Conservation (phyloP, 2,329 filamentous ascomycete genomes). For the Aspergillus floridensis region DNA sequence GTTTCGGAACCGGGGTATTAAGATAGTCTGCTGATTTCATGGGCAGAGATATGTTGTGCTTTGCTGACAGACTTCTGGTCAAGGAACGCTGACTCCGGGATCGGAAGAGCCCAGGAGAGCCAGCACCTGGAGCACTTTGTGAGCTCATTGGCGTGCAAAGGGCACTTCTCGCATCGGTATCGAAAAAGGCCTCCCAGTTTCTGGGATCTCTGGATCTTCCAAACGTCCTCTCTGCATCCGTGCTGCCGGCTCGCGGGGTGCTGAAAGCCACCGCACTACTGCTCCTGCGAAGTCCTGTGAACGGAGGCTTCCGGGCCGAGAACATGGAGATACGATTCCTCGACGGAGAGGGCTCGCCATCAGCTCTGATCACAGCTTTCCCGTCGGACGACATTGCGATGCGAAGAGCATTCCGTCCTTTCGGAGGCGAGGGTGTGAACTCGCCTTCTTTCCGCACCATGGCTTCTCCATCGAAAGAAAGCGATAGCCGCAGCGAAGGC, state of each 20-base stretch:
- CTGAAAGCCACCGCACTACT: constrained; percentile 64
- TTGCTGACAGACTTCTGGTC: constrained; percentile 56
- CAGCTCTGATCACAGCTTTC: constrained; percentile 77
- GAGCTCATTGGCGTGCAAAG: constrained; percentile 78
- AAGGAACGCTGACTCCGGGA: constrained; percentile 61
- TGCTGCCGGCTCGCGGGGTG: constrained; percentile 56
- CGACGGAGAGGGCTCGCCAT: constrained; percentile 67
- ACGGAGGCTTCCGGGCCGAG: constrained; percentile 49
- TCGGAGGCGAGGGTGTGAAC: constrained; percentile 41
- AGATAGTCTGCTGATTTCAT: constrained; percentile 41
- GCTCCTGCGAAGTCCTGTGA: constrained; percentile 63
- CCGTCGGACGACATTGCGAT: constrained; percentile 84
- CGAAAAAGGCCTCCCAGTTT: constrained; percentile 88
- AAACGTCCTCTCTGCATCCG: constrained; percentile 51
- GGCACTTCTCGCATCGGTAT: constrained; percentile 74
- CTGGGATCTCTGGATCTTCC: constrained; percentile 83
- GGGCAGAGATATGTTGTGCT: constrained; percentile 40
- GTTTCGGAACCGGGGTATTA: constrained; percentile 50
- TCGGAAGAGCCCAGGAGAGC: constrained; percentile 76
- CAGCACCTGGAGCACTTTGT: constrained; percentile 61
- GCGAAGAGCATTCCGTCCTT: constrained; percentile 57
- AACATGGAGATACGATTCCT: constrained; percentile 51
- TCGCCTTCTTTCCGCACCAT: constrained; percentile 40
- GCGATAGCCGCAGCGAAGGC: constrained; percentile 40
- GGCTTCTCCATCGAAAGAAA: constrained; percentile 43